phyloP scores from a whole-genome alignment of 2,329 filamentous ascomycete species.

The Davidsoniella virescens region DNA sequence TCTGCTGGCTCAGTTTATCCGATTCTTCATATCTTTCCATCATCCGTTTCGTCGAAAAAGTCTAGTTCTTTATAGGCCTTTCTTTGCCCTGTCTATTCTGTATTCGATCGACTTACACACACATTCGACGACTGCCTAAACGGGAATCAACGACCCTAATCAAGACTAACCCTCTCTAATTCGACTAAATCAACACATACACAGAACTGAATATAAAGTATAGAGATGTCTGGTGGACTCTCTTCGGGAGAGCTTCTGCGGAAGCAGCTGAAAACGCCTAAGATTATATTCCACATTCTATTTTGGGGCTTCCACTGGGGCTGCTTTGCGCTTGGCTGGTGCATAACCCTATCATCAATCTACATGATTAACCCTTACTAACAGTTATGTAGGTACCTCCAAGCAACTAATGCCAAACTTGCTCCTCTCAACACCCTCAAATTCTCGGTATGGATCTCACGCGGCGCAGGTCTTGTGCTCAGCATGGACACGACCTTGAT shows the following conservation, averaged over 20 bases:
- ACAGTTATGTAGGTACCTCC: conserved; percentile 49
- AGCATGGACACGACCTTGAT: conserved; percentile 77
- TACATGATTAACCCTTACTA: not conserved
- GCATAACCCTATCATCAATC: conserved; percentile 20
- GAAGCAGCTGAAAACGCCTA: conserved; percentile 52
- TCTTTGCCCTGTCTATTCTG: conserved; percentile 14
- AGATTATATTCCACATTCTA: conserved; percentile 62
- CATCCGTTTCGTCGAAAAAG: not conserved
- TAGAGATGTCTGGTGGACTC: conserved; percentile 22
- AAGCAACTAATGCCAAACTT: conserved; percentile 50
- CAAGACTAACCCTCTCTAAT: too few relatives aligned
- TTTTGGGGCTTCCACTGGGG: conserved; percentile 68
- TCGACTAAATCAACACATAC: too few relatives aligned
- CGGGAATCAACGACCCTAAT: too few relatives aligned
- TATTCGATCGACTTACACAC: too few relatives aligned
- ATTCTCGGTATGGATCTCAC: conserved; percentile 90
- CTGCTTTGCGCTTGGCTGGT: conserved; percentile 79
- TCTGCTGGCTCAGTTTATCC: conserved; percentile 10
- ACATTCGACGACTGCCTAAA: too few relatives aligned
- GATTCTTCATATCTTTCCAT: conserved; percentile 15
- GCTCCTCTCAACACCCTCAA: conserved; percentile 63
- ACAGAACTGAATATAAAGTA: too few relatives aligned
- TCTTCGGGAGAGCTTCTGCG: conserved; percentile 26
- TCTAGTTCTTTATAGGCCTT: conserved; percentile 5
- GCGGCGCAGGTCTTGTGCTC: conserved; percentile 77